Percentiles rank a stretch among this genome's conserved stretches.
phyloP scores from a whole-genome alignment of 768 basidiomycete species.

The Strobilomyces echinocephalus region DNA sequence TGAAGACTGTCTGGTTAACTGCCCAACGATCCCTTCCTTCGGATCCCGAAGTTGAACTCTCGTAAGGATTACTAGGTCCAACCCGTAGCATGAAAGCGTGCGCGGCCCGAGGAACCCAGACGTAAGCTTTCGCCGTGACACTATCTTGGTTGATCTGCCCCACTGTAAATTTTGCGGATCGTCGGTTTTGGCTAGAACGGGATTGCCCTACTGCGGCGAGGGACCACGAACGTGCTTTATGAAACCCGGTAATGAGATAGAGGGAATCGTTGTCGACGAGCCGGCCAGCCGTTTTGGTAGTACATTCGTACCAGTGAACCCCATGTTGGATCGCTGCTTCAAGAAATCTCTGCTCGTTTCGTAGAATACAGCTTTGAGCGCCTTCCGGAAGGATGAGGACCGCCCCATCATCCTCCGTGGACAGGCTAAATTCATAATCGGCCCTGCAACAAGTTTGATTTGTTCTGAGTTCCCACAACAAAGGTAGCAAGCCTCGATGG shows the following conservation, averaged over 20 bases:
- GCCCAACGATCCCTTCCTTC: too few species aligned
- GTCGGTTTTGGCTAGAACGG: too few species aligned
- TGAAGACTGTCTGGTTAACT: too few species aligned
- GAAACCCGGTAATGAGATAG: neutral
- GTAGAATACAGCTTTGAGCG: too few species aligned
- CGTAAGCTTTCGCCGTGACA: too few species aligned
- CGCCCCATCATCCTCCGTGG: neutral
- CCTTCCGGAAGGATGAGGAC: too few species aligned
- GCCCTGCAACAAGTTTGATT: neutral
- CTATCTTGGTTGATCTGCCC: too few species aligned
- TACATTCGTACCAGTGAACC: neutral
- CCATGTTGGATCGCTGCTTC: neutral
- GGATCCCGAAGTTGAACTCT: too few species aligned
- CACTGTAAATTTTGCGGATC: too few species aligned
- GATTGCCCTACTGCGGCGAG: neutral
- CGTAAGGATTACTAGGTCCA: too few species aligned
- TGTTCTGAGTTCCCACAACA: neutral
- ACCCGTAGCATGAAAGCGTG: too few species aligned
- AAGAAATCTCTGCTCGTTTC: neutral
- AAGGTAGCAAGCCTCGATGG: neutral
- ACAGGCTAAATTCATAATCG: neutral
- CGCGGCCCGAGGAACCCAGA: too few species aligned
- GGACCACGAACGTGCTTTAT: neutral
- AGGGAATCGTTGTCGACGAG: neutral
- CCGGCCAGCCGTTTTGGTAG: neutral